phyloP scores from a whole-genome alignment of 768 basidiomycete genomes.

The Mycena galericulata region DNA sequence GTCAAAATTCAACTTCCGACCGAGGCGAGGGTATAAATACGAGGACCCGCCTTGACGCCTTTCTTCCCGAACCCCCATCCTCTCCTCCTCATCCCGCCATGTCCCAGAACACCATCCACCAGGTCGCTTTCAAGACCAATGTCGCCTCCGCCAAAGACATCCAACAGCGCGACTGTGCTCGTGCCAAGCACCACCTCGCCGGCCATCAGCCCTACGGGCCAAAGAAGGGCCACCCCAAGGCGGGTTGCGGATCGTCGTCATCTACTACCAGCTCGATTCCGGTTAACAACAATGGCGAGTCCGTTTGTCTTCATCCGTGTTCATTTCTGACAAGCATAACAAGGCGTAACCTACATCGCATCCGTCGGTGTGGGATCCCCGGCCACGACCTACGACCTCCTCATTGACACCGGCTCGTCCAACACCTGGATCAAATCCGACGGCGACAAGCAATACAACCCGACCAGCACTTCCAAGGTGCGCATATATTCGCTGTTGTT shows the following conservation, averaged over 20 bases:
- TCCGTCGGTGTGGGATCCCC: slow-evolving; percentile 10
- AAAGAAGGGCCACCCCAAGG: not conserved
- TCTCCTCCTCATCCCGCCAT: not conserved
- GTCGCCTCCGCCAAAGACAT: slow-evolving; percentile 14
- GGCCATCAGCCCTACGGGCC: slow-evolving; percentile 31
- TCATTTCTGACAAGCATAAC: not conserved
- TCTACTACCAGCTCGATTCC: not conserved
- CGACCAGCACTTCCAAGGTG: slow-evolving; percentile 51
- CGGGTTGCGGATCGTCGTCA: not conserved
- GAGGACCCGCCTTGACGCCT: not conserved
- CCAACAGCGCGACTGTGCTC: slow-evolving; percentile 21
- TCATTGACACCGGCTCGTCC: slow-evolving; percentile 50
- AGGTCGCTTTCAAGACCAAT: slow-evolving; percentile 25
- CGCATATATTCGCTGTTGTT: not conserved
- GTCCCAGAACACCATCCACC: slow-evolving; percentile 25
- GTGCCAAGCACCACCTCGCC: slow-evolving; percentile 23
- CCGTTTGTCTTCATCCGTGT: not conserved
- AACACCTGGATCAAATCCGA: slow-evolving; percentile 62
- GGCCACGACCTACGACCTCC: slow-evolving; percentile 22
- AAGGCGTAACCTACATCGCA: slow-evolving; percentile 31
- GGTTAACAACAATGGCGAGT: slow-evolving; percentile 16
- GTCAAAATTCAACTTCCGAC: slow-evolving; percentile 6
- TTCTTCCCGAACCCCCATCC: slow-evolving; percentile 20
- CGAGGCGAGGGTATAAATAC: slow-evolving; percentile 21
- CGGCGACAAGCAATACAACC: slow-evolving; percentile 46